Base-by-base conservation (phyloP, 1,284 basidiomycete species). In the Tilletiopsis washingtonensis region DNA sequence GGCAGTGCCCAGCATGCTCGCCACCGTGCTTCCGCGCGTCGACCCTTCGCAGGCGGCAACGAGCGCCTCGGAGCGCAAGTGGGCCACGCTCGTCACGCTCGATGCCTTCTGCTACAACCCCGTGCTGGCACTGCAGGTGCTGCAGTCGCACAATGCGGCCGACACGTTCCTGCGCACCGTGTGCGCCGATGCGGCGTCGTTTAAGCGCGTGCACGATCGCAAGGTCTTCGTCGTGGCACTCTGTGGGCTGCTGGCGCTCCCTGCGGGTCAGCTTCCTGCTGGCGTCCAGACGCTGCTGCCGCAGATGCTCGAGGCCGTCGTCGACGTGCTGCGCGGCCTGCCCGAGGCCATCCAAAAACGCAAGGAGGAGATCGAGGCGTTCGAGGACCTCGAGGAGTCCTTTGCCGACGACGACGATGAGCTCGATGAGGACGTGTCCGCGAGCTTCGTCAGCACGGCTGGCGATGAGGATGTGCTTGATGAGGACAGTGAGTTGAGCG, bases 141-240 rank as follows among this genome's bases (percentile, higher is more conserved):
- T 91, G 78, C 86, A 88, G 67, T 58, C 73, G 47, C 56, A 63
- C 23, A 76, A 81, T 2, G 83, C 82, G 3, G 74, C 77, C 14
- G 80, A 83, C 1, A 81, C 81, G 38, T 89, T 93, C 68, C 81
- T 86, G 62, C 78, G 78, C 56, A 89, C 87, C 84, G 84, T 89
- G 71, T 50, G 60, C 20, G 81, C 81, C 50, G 75, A 76, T 43
- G 77, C 82, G 20, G 76, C 78, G 25, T 80, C 78, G 43, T 78
- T 90, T 40, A 85, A 85, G 3, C 80, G 88, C n/a, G 87, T 91
- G 34, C 88, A 93, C 71, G 88, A 91, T 74, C 89, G 89, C 80
- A 90, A 87, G 74, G 77, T 93, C 50, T 82, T 81, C 55, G 80
- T 90, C 45, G 73, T 86, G 52, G 82, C 88, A 7, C 75, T 91